A percentile compares a stretch with the other conserved stretches of the same genome.
phyloP scores from a whole-genome alignment of 2,329 filamentous ascomycete genomes.

The Colletotrichum simmondsii region DNA sequence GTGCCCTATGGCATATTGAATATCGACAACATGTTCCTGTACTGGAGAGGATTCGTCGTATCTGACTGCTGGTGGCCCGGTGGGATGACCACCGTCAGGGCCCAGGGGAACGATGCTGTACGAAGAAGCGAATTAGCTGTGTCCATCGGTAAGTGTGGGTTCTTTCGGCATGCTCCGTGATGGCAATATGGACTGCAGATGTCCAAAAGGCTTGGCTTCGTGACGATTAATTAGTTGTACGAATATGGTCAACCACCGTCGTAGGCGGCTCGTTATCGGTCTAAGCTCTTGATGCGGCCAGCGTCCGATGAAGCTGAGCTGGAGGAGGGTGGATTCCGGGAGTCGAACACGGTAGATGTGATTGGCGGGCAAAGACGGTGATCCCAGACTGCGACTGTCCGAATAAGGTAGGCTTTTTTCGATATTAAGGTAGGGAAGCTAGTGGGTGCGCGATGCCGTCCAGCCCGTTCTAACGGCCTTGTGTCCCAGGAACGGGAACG shows the following conservation, averaged over 20 bases:
- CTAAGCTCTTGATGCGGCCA: background rate
- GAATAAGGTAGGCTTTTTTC: slow-evolving; percentile 21
- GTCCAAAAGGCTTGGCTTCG: slow-evolving; percentile 12
- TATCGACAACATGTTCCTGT: background rate
- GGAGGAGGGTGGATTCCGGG: background rate
- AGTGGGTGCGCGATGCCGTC: slow-evolving; percentile 8
- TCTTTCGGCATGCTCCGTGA: slow-evolving; percentile 2
- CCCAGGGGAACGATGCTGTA: background rate
- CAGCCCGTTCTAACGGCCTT: slow-evolving; percentile 24
- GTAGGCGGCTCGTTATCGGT: background rate
- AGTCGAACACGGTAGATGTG: background rate
- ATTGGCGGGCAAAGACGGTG: background rate
- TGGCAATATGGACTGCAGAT: background rate
- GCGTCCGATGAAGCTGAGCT: background rate
- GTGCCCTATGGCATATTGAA: background rate
- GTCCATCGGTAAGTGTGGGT: background rate
- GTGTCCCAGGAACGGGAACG: slow-evolving; percentile 19
- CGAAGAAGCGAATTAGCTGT: background rate
- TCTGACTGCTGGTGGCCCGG: background rate
- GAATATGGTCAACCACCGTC: background rate
- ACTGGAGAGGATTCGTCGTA: background rate
- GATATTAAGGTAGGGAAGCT: background rate
- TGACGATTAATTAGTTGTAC: slow-evolving; percentile 5
- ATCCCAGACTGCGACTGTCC: slow-evolving; percentile 5
- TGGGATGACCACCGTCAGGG: background rate